phyloP scores from a whole-genome alignment of 208 protist genomes.

The Trypanosoma platydactyli region DNA sequence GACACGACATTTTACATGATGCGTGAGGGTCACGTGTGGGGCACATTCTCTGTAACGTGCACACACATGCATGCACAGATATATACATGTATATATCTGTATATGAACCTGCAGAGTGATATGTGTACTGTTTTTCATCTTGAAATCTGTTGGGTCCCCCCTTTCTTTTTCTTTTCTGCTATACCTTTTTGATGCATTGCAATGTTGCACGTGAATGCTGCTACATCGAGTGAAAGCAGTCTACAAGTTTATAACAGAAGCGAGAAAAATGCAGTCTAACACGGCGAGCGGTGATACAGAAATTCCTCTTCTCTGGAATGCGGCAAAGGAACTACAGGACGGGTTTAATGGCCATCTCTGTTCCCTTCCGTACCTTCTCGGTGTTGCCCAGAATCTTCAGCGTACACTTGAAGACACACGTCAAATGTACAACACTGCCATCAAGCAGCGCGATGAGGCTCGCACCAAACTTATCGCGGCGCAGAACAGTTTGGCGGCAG shows the following conservation, averaged over 20 bases:
- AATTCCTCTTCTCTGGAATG: slow-evolving; percentile 51
- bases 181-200: too few relatives aligned
- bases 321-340: slow-evolving; percentile 50
- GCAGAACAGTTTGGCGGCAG: slow-evolving; percentile 55
- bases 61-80: too few relatives aligned
- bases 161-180: too few relatives aligned
- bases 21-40: too few relatives aligned
- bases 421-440: slow-evolving; percentile 63
- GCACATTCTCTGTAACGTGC: too few relatives aligned
- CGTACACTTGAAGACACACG: slow-evolving; percentile 62
- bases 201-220: too few relatives aligned
- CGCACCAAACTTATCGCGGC: slow-evolving; percentile 51
- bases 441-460: slow-evolving; percentile 59
- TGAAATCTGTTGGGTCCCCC: too few relatives aligned
- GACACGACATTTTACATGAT: background rate
- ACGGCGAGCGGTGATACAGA: slow-evolving; percentile 1
- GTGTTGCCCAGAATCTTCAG: slow-evolving; percentile 46
- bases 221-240: too few relatives aligned
- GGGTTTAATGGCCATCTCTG: slow-evolving; percentile 34
- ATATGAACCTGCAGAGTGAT: too few relatives aligned
- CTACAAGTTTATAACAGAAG: slow-evolving; percentile 2
- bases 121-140: too few relatives aligned
- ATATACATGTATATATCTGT: too few relatives aligned
- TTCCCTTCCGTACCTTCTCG: slow-evolving; percentile 41
- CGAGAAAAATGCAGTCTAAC: slow-evolving; percentile 8